These are phyloP conservation scores for Monocercomonoides exilis DNA, from an alignment of 78 protist genomes.

Conservation along the genomic window DNA sequence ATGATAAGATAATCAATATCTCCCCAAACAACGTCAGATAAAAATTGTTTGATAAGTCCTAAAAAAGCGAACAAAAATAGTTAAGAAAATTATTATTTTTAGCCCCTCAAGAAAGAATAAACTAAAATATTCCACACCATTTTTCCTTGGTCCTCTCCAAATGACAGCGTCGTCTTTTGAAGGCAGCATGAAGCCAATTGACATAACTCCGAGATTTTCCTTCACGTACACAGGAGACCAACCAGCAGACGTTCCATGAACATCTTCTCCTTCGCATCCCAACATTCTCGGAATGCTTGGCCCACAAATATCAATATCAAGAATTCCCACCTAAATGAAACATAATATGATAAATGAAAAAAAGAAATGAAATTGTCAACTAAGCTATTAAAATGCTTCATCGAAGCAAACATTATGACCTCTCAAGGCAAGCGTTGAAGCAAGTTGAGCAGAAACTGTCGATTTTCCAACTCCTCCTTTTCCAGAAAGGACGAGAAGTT, in stretches of 20 bases:
- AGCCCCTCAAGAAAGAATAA: neutral
- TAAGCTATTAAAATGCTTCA: neutral
- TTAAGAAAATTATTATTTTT: slow-evolving; percentile 10
- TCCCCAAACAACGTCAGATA: slow-evolving; percentile 92
- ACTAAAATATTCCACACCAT: slow-evolving; percentile 26
- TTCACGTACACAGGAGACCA: slow-evolving; percentile 47
- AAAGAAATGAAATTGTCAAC: neutral
- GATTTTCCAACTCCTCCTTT: slow-evolving; percentile 98
- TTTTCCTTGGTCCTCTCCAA: slow-evolving; percentile 97
- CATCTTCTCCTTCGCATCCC: slow-evolving; percentile 48
- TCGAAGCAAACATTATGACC: slow-evolving; percentile 2
- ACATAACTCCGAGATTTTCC: slow-evolving; percentile 83
- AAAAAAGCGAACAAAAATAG: neutral
- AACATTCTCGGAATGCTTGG: slow-evolving; percentile 84
- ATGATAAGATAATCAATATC: slow-evolving; percentile 83
- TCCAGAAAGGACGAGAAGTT: slow-evolving; percentile 82
- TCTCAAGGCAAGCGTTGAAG: slow-evolving; percentile 50
- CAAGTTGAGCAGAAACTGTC: slow-evolving; percentile 84
- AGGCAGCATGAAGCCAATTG: slow-evolving; percentile 84
- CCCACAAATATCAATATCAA: slow-evolving; percentile 97
- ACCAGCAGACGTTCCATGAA: slow-evolving; percentile 45
- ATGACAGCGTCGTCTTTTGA: slow-evolving; percentile 84
- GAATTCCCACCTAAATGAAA: slow-evolving; percentile 67
- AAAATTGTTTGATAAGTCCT: slow-evolving; percentile 88
- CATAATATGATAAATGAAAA: neutral